phyloP scores from a whole-genome alignment of 2,329 filamentous ascomycete genomes.

The Neoarthrinium moseri region DNA sequence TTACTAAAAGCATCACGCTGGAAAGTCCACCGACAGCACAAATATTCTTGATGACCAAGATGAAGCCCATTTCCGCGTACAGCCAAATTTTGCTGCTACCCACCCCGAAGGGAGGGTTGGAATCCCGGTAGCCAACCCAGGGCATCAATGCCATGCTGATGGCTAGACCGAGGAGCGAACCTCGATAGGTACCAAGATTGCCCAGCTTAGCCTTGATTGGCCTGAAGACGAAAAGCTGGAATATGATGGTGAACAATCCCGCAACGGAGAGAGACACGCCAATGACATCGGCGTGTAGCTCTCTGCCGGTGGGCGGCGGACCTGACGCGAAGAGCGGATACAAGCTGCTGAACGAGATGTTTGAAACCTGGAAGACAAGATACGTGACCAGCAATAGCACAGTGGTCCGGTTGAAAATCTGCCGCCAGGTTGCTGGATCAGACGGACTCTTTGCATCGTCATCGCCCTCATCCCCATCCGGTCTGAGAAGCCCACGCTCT shows the following conservation, averaged over 20 bases:
- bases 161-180: constrained; percentile 76
- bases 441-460: constrained; percentile 39
- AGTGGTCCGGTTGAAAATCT: constrained; percentile 76
- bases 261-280: constrained; percentile 83
- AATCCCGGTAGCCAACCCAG: constrained; percentile 76
- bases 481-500: constrained; percentile 19
- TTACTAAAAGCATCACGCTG: constrained; percentile 81
- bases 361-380: constrained; percentile 88
- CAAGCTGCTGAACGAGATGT: constrained; percentile 92
- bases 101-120: constrained; percentile 53
- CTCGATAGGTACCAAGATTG: constrained; percentile 81
- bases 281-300: constrained; percentile 74
- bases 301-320: constrained; percentile 71
- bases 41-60: constrained; percentile 86
- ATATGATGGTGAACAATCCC: constrained; percentile 80
- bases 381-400: constrained; percentile 81
- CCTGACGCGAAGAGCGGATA: constrained; percentile 91
- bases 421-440: constrained; percentile 48
- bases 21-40: constrained; percentile 87
- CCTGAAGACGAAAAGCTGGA: constrained; percentile 85
- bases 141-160: constrained; percentile 85
- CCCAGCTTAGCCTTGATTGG: constrained; percentile 75
- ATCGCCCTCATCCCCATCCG: constrained; percentile 36
- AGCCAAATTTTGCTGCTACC: constrained; percentile 67
- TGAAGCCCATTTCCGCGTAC: constrained; percentile 75